Conservation (phyloP, 2,329 filamentous ascomycete genomes). For the Camillea tinctor region DNA sequence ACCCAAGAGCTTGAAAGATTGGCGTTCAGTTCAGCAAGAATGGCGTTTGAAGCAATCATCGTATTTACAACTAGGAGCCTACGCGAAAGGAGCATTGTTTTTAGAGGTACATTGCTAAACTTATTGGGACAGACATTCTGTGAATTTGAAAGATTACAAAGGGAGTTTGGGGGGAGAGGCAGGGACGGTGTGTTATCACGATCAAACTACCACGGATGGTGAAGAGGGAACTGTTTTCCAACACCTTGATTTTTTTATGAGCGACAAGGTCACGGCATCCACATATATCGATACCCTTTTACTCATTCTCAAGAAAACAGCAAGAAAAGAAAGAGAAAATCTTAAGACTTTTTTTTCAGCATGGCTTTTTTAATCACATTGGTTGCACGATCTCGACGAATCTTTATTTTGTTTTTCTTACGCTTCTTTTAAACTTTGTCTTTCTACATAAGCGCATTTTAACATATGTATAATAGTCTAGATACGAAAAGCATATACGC, state of each 20-base stretch:
- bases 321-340: neutral
- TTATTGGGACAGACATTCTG: neutral
- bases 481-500: neutral
- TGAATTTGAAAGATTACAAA: neutral
- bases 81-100: neutral
- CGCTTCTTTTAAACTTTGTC: neutral
- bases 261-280: neutral
- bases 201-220: neutral
- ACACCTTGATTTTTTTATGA: neutral
- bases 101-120: neutral
- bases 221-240: neutral
- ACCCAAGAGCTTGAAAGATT: neutral
- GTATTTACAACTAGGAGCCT: neutral
- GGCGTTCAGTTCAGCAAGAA: neutral
- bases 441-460: neutral
- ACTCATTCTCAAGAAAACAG: neutral
- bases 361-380: neutral
- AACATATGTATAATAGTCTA: neutral
- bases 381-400: neutral
- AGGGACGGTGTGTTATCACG: neutral
- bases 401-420: neutral
- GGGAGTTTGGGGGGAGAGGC: neutral
- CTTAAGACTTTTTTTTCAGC: neutral
- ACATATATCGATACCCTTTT: neutral
- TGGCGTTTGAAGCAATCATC: neutral